phyloP scores from a whole-genome alignment of 2,329 filamentous ascomycete genomes.

The Coniella lustricola region DNA sequence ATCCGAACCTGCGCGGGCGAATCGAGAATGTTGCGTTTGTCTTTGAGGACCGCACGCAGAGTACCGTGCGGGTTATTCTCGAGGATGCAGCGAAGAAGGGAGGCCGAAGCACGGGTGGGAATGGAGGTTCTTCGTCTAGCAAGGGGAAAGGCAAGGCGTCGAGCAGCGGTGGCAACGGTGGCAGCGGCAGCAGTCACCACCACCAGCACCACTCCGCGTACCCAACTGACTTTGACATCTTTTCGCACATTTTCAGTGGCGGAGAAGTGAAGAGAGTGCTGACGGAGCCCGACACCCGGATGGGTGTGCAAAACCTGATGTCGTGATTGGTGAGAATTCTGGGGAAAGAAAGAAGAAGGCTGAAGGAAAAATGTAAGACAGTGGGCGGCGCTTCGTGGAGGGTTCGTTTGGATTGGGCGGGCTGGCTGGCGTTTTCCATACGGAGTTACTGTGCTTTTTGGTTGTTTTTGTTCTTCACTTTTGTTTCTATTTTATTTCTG shows the following conservation, averaged over 20 bases:
- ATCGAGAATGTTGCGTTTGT: constrained; percentile 58
- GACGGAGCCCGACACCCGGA: constrained; percentile 46
- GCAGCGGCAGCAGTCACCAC: no score
- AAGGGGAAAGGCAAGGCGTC: constrained; percentile 10
- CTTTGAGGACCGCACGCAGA: constrained; percentile 52
- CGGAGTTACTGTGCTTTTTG: no score
- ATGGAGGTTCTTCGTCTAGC: constrained; percentile 16
- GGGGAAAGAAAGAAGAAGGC: no score
- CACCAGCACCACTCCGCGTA: not conserved
- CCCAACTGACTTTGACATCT: constrained; percentile 45
- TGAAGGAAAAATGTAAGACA: not conserved
- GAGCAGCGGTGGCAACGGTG: constrained; percentile 9
- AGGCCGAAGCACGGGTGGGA: constrained; percentile 27
- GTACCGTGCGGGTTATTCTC: constrained; percentile 44
- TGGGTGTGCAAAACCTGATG: constrained; percentile 46
- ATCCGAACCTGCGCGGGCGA: constrained; percentile 54
- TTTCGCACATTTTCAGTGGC: constrained; percentile 43
- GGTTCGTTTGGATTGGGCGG: no score
- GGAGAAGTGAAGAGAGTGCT: constrained; percentile 44
- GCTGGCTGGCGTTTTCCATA: not conserved
- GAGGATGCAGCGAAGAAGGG: constrained; percentile 50
- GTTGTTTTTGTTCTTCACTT: no score
- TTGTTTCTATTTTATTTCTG: no score
- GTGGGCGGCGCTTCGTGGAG: no score
- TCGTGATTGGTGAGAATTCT: constrained; percentile 14